A percentile compares a stretch with the other conserved stretches of the same genome.
These are phyloP conservation scores for Microcera coccophila DNA, from an alignment of 2,329 filamentous ascomycete genomes.

Conservation along the genomic window DNA sequence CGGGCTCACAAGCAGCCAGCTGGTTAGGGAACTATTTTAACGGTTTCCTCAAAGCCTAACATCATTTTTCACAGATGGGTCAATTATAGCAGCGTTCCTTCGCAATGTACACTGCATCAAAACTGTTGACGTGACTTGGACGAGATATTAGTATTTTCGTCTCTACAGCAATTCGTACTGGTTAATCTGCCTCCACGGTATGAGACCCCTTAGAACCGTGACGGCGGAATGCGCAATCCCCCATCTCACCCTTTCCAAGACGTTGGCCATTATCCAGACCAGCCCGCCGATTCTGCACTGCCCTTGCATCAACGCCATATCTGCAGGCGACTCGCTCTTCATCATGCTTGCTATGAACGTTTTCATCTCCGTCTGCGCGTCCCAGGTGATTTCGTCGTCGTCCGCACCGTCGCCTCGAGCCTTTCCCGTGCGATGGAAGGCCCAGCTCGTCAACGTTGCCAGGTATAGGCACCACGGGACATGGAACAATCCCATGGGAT, in stretches of 20 bases:
- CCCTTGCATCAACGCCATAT: constrained; percentile 36
- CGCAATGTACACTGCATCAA: no score
- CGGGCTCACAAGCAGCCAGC: constrained; percentile 9
- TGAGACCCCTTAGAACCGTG: constrained; percentile 45
- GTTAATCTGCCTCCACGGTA: constrained; percentile 29
- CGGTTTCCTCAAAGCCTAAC: constrained; percentile 7
- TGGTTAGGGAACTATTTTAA: constrained; percentile 13
- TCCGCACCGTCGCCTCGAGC: constrained; percentile 18
- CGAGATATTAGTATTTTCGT: no score
- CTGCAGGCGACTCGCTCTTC: constrained; percentile 15
- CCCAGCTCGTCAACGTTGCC: constrained; percentile 55
- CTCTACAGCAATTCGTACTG: no score
- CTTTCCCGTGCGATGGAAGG: constrained; percentile 46
- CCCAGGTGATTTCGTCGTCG: constrained; percentile 49
- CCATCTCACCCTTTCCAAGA: constrained; percentile 56
- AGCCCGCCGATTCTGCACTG: constrained; percentile 49
- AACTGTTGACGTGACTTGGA: no score
- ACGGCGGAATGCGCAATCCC: constrained; percentile 60
- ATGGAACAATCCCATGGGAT: constrained; percentile 53
- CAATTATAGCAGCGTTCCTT: no score
- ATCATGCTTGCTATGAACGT: constrained; percentile 39
- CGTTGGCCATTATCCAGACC: constrained; percentile 52
- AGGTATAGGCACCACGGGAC: constrained; percentile 61
- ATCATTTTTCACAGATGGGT: no score
- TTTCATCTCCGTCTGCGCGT: constrained; percentile 46